A percentile compares a stretch with the other conserved stretches of the same genome.
Evolutionary conservation across 495 filamentous ascomycete species (phyloP).

Genomic region (Aspergillus campestris): DNA sequence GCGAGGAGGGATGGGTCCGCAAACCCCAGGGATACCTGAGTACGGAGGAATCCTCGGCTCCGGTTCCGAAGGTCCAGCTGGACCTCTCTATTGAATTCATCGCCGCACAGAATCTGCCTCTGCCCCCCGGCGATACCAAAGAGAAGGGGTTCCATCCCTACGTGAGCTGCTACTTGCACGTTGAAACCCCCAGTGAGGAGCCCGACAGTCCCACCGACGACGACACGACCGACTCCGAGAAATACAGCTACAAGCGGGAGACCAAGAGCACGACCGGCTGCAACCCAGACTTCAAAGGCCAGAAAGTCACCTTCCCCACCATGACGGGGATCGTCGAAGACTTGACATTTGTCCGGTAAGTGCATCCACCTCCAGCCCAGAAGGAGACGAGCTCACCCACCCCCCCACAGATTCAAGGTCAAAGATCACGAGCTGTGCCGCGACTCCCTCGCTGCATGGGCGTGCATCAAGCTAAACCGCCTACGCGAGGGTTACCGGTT

Average conservation of each 20-base stretch:
- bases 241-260: constrained; percentile 58
- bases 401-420: constrained; percentile 61
- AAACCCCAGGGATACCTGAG: constrained; percentile 67
- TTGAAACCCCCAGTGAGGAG: constrained; percentile 45
- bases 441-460: constrained; percentile 77
- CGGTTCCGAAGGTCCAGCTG: constrained; percentile 22
- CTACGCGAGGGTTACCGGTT: constrained; percentile 67
- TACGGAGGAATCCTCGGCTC: constrained; percentile 10
- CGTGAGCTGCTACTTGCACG: constrained; percentile 74
- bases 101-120: constrained; percentile 44
- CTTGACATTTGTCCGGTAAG: constrained; percentile 70
- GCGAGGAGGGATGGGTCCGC: constrained; percentile 71
- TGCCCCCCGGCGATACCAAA: constrained; percentile 42
- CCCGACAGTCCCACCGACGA: constrained; percentile 18
- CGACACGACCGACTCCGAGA: constrained; percentile 37
- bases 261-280: constrained; percentile 53
- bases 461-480: constrained; percentile 76
- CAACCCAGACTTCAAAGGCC: constrained; percentile 61
- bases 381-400: not conserved
- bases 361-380: constrained; percentile 6
- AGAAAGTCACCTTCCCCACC: constrained; percentile 52
- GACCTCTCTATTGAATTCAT: constrained; percentile 43
- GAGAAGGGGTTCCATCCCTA: constrained; percentile 63
- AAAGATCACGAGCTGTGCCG: constrained; percentile 70
- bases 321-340: constrained; percentile 64